Evolutionary conservation across 345 rosid species (phyloP).

Genomic region (Hypericum androsaemum): DNA sequence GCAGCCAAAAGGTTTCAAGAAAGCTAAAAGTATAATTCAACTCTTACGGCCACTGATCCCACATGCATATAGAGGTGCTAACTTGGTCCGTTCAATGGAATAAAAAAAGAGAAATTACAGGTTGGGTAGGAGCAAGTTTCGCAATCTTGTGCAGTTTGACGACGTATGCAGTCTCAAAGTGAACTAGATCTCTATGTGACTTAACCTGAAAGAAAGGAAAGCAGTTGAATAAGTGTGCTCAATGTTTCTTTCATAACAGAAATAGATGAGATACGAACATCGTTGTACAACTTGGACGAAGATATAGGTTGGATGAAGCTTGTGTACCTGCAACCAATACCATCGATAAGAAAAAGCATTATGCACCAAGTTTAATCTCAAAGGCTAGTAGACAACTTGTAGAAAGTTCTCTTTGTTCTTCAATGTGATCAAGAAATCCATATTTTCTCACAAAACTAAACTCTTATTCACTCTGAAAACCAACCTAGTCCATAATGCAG

Average conservation of each 20-base stretch:
- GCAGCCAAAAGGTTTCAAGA: conserved; percentile 4
- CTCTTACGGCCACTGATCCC: not conserved
- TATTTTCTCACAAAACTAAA: too few relatives aligned
- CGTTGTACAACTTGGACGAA: conserved; percentile 79
- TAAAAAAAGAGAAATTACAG: conserved; percentile 42
- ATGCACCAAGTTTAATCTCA: conserved; percentile 3
- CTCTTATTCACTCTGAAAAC: too few relatives aligned
- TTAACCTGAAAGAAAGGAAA: conserved; percentile 50
- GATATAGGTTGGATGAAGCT: conserved; percentile 94
- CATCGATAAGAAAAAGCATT: not conserved
- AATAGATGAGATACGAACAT: conserved; percentile 33
- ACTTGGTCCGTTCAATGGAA: not conserved
- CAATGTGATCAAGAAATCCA: too few relatives aligned
- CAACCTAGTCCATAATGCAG: too few relatives aligned
- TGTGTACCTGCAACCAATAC: conserved; percentile 59
- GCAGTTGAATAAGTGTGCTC: conserved; percentile 6
- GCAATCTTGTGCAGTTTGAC: conserved; percentile 87
- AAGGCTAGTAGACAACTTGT: not conserved
- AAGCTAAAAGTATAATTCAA: not conserved
- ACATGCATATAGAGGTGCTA: not conserved
- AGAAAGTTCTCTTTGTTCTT: too few relatives aligned
- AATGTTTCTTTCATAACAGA: too few relatives aligned
- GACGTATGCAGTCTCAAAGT: conserved; percentile 97
- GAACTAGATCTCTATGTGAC: conserved; percentile 74
- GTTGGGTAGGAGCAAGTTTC: conserved; percentile 66